A percentile compares a stretch with the other conserved stretches of the same genome.
Evolutionary conservation across 179 eudicot species (phyloP).

Genomic region (Drosera spatulata): DNA sequence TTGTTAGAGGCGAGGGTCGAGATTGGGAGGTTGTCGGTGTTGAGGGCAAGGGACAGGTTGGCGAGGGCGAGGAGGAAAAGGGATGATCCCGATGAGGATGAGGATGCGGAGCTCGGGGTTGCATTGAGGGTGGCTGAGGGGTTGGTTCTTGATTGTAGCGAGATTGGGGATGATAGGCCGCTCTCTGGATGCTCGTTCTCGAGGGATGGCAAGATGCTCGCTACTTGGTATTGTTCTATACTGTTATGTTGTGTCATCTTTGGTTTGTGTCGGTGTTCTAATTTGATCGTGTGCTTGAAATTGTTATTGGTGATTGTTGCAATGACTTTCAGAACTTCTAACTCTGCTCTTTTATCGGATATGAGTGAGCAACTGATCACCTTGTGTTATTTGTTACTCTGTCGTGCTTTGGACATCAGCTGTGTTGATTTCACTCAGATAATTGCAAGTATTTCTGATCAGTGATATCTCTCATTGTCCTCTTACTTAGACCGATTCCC

Average conservation of each 20-base stretch:
- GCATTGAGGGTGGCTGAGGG: conserved; percentile 63
- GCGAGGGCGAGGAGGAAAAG: conserved; percentile 71
- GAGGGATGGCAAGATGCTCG: conserved; percentile 64
- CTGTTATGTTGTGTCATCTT: no score
- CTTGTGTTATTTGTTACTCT: no score
- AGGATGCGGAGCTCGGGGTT: conserved; percentile 79
- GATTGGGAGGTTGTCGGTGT: conserved; percentile 58
- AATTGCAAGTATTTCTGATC: no score
- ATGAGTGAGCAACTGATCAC: no score
- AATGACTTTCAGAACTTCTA: no score
- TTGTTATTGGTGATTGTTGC: no score
- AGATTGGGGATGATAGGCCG: conserved; percentile 89
- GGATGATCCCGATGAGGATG: conserved; percentile 93
- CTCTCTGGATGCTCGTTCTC: conserved; percentile 87
- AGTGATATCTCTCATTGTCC: no score
- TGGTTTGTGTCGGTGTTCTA: neutral
- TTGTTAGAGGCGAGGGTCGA: conserved; percentile 53
- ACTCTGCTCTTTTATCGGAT: no score
- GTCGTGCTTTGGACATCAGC: no score
- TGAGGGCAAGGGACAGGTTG: conserved; percentile 52
- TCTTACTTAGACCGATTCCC: no score
- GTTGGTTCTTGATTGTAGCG: conserved; percentile 67
- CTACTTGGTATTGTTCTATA: conserved; percentile 48
- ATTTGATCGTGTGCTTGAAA: neutral
- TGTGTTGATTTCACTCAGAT: no score